phyloP scores from a whole-genome alignment of 1,284 basidiomycete species.

The Trichosporon faecale region DNA sequence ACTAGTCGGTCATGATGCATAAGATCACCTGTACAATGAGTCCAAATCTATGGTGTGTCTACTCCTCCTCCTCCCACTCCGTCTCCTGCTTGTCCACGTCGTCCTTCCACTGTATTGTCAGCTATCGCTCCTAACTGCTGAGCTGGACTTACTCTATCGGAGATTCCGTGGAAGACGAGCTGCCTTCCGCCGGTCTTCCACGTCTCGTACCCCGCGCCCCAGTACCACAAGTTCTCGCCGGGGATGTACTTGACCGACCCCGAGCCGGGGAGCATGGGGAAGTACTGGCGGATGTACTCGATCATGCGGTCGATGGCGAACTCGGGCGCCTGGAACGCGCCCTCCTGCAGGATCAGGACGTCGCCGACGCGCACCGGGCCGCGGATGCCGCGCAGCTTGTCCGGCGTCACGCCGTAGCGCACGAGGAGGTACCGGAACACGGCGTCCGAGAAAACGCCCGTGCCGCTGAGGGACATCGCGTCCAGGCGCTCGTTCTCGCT shows the following conservation, averaged over 20 bases:
- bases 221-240: slow-evolving; percentile 23
- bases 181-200: slow-evolving; percentile 19
- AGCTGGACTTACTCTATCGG: background rate
- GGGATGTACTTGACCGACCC: slow-evolving; percentile 15
- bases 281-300: slow-evolving; percentile 18
- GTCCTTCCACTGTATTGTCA: slow-evolving; percentile 14
- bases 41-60: slow-evolving; percentile 1
- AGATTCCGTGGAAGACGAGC: slow-evolving; percentile 18
- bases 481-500: background rate
- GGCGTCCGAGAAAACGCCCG: slow-evolving; percentile 38
- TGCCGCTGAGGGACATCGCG: slow-evolving; percentile 34
- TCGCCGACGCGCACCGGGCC: slow-evolving; percentile 39
- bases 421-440: slow-evolving; percentile 39
- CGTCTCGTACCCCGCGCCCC: slow-evolving; percentile 20
- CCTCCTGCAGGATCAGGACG: slow-evolving; percentile 34
- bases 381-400: slow-evolving; percentile 26
- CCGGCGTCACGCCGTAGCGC: slow-evolving; percentile 39
- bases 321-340: slow-evolving; percentile 19
- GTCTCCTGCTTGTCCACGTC: slow-evolving; percentile 12
- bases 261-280: slow-evolving; percentile 23
- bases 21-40: slow-evolving; percentile 8
- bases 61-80: slow-evolving; percentile 4
- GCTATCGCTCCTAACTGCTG: background rate
- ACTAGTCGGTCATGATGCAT: background rate
- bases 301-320: slow-evolving; percentile 12